phyloP scores from a whole-genome alignment of 23 red algal species.

The Gracilaria gracilis region DNA sequence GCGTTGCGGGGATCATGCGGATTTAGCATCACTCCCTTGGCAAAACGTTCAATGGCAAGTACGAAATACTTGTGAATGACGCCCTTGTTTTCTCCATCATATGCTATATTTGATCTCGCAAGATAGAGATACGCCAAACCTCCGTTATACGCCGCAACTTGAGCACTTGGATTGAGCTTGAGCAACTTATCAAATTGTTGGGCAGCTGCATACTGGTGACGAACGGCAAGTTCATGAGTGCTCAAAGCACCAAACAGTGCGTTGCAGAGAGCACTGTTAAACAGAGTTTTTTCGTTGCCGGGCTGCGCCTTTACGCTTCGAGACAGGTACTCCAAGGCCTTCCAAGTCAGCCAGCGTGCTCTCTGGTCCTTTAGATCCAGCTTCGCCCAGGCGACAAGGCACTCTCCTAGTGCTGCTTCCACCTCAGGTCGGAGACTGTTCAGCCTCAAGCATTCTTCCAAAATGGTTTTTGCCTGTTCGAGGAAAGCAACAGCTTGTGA shows the following conservation, averaged over 20 bases:
- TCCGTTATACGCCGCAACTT: slow-evolving; percentile 60
- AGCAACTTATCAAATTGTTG: slow-evolving; percentile 57
- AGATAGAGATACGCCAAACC: slow-evolving; percentile 68
- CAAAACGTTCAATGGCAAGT: slow-evolving; percentile 54
- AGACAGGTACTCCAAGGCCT: slow-evolving; percentile 17
- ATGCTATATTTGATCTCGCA: slow-evolving; percentile 29
- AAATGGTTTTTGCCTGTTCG: slow-evolving; percentile 25
- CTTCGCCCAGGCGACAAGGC: slow-evolving; percentile 62
- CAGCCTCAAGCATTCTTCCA: slow-evolving; percentile 56
- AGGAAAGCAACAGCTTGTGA: slow-evolving; percentile 23
- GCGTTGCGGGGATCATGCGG: slow-evolving; percentile 47
- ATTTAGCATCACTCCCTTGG: slow-evolving; percentile 43
- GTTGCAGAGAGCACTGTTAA: slow-evolving; percentile 49
- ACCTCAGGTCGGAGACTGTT: neutral
- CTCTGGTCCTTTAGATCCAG: slow-evolving; percentile 41
- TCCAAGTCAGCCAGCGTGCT: slow-evolving; percentile 14
- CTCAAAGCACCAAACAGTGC: slow-evolving; percentile 43
- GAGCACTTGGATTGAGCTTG: slow-evolving; percentile 30
- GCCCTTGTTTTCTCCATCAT: neutral
- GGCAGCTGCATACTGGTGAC: slow-evolving; percentile 31
- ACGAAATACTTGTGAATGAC: slow-evolving; percentile 20
- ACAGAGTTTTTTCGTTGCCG: slow-evolving; percentile 40
- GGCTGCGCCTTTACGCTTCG: slow-evolving; percentile 12
- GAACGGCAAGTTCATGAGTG: slow-evolving; percentile 14
- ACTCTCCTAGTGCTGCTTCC: slow-evolving; percentile 33